Conservation (phyloP, 2,329 filamentous ascomycete species). For the Diaporthe ampelina region DNA sequence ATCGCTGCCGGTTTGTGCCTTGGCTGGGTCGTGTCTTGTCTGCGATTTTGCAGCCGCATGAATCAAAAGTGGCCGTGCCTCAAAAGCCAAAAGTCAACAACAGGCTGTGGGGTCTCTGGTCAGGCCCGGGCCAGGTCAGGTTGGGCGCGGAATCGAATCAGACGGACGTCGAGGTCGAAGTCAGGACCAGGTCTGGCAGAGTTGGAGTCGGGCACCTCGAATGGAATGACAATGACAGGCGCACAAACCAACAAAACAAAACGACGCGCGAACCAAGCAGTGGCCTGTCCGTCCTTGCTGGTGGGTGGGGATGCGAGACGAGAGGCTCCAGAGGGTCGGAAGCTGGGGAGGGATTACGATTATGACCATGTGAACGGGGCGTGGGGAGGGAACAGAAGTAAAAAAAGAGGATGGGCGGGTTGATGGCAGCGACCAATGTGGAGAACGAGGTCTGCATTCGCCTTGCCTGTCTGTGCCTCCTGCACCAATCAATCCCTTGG, state of each 20-base stretch:
- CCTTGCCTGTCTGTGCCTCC: neutral
- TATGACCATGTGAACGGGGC: constrained; percentile 30
- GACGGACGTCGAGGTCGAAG: constrained; percentile 7
- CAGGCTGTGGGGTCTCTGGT: neutral
- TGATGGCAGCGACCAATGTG: constrained; percentile 22
- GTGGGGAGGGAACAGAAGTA: constrained; percentile 26
- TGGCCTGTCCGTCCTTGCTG: constrained; percentile 25
- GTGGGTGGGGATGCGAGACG: constrained; percentile 34
- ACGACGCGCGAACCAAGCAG: constrained; percentile 21
- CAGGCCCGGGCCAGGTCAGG: neutral
- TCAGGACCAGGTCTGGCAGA: constrained; percentile 9
- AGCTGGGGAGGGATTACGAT: constrained; percentile 10
- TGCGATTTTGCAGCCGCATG: constrained; percentile 22
- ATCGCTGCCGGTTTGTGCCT: constrained; percentile 23
- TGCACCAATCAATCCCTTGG: constrained; percentile 26
- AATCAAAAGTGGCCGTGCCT: constrained; percentile 21
- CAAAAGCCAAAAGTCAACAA: constrained; percentile 25
- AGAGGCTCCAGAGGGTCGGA: constrained; percentile 25
- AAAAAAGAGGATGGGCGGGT: neutral
- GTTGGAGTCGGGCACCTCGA: constrained; percentile 23
- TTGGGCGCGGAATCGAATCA: neutral
- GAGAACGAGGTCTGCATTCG: constrained; percentile 17
- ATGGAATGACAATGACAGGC: constrained; percentile 12
- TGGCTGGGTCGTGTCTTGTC: constrained; percentile 23
- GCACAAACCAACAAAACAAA: constrained; percentile 32